A percentile compares a stretch with the other conserved stretches of the same genome.
Evolutionary conservation across 1,284 basidiomycete species (phyloP).

Genomic region (Trichosporon asahii): DNA sequence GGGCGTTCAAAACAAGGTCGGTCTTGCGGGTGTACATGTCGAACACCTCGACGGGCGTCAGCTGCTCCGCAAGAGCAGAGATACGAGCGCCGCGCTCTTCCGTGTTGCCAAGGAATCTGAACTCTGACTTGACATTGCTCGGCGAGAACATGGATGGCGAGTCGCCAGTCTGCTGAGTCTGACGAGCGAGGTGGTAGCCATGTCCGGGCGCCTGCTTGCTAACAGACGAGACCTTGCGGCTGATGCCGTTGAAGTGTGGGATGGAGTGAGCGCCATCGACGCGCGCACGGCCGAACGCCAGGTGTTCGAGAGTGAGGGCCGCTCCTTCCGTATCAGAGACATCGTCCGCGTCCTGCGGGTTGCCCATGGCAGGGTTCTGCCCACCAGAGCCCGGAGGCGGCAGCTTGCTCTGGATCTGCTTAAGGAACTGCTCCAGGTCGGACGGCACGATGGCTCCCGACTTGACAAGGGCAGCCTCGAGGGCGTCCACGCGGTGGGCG

Average conservation of each 20-base stretch:
- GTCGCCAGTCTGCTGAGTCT: background rate
- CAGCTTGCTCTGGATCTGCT: conserved; percentile 22
- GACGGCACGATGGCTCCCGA: conserved; percentile 42
- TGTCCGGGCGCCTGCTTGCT: conserved; percentile 37
- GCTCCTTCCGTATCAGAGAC: conserved; percentile 52
- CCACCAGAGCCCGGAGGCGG: background rate
- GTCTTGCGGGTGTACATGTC: conserved; percentile 47
- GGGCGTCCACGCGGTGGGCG: conserved; percentile 49
- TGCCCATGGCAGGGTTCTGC: conserved; percentile 13
- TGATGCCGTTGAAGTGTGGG: conserved; percentile 35
- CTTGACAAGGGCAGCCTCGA: conserved; percentile 49
- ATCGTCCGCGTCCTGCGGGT: conserved; percentile 22
- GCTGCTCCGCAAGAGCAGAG: conserved; percentile 40
- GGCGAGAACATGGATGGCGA: conserved; percentile 8
- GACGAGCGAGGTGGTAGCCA: conserved; percentile 40
- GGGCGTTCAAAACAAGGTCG: conserved; percentile 45
- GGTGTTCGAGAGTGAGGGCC: conserved; percentile 51
- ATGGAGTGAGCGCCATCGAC: conserved; percentile 42
- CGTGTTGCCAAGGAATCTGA: conserved; percentile 5
- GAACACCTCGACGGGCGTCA: conserved; percentile 48
- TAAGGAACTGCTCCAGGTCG: conserved; percentile 47
- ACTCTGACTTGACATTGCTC: background rate
- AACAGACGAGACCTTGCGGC: conserved; percentile 30
- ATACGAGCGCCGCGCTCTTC: conserved; percentile 38
- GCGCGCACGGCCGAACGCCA: conserved; percentile 49